Evolutionary conservation across 352 stramenopile genomes (phyloP), one percentile per base, ranked within the genome.

Genomic region (Phytophthora constricta): DNA sequence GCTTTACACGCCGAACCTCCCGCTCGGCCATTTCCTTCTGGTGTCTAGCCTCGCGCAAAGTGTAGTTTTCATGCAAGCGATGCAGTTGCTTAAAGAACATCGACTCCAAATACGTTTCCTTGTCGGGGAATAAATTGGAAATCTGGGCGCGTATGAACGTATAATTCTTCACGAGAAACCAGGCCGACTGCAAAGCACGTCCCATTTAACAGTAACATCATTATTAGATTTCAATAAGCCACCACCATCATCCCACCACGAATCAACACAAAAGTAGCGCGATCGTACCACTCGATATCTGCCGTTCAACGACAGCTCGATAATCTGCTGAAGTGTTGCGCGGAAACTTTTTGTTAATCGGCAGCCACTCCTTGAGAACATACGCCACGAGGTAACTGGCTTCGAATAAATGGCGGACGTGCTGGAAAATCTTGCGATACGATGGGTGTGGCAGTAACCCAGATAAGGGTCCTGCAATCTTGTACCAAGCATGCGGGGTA

Each of bases 11-110:
- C n/a, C 86, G 80, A 23, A 79, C 70, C 65, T 95, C 87, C 33
- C 80, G 71, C 8, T 91, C 77, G 1, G 74, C 79, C 26, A 87
- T 70, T 43, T 92, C 80, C 28, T 85, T 86, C 46, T 86, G 64
- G 28, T 80, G 74, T 26, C 82, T 80, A 27, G 78, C 79, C 68
- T 83, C 76, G 49, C 87, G 83, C 27, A 84, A 60, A 26, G 73
- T 79, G 33, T 89, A 86, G 25, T 76, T 90, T 54, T 93, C 80
- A 58, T 86, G 74, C 58, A 93, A 58, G 23, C 87, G 82, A 41
- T 93, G 80, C 17, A 95, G 68, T 45, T 95, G 85, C 61, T 87
- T 91, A 63, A 95, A 93, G 57, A 95, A 95, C 82, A 92, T 92
- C 16, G 84, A 95, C 19, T 93, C 70, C 25, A 93, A 63, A 46